phyloP scores from a whole-genome alignment of 257 asterid genomes.

The Catharanthus roseus region DNA sequence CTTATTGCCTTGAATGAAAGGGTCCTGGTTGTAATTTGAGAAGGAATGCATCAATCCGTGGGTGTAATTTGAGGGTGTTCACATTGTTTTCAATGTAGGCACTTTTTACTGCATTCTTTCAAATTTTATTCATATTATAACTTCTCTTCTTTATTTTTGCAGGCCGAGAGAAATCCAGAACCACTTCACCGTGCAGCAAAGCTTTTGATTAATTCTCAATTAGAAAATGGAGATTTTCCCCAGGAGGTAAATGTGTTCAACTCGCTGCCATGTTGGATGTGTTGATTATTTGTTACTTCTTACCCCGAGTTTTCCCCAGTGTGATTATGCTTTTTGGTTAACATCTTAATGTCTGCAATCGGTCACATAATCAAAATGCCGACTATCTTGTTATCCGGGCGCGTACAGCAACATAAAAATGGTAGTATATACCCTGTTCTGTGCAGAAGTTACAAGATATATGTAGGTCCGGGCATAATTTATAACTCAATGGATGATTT shows the following conservation, averaged over 20 bases:
- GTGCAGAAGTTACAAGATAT: neutral
- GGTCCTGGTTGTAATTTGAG: neutral
- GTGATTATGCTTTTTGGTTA: neutral
- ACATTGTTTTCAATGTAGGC: neutral
- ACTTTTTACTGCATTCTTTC: neutral
- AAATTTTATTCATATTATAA: neutral
- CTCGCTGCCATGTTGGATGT: neutral
- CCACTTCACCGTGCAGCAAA: slow-evolving; percentile 90
- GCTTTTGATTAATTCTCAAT: slow-evolving; percentile 73
- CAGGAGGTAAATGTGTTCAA: slow-evolving; percentile 62
- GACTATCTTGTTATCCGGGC: too few species aligned
- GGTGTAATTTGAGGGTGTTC: neutral
- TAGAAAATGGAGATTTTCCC: slow-evolving; percentile 90
- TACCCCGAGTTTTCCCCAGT: neutral
- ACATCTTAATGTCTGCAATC: neutral
- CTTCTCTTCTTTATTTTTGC: slow-evolving; percentile 19
- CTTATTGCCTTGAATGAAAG: neutral
- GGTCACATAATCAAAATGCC: neutral
- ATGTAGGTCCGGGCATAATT: neutral
- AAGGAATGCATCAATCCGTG: neutral
- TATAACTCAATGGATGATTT: neutral
- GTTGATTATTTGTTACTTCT: too few species aligned
- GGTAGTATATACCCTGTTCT: neutral
- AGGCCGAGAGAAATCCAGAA: slow-evolving; percentile 79
- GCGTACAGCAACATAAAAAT: neutral